Evolutionary conservation across 495 filamentous ascomycete genomes (phyloP).

Genomic region (Chaetomium cochliodes): DNA sequence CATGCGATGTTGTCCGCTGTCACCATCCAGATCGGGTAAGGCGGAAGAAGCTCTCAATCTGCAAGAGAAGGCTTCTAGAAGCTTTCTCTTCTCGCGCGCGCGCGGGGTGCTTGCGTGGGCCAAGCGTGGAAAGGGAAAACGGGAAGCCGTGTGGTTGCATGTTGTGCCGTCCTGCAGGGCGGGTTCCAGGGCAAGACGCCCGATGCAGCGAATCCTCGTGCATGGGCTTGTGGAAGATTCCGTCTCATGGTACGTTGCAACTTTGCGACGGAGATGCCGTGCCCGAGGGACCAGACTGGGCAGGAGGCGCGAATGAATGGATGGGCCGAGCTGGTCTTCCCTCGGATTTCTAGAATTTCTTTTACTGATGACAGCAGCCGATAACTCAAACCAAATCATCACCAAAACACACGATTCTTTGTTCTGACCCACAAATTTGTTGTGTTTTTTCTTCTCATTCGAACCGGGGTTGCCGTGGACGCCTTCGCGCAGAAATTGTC

Average conservation of each 20-base stretch:
- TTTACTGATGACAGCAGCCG: background rate
- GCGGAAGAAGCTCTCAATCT: conserved; percentile 11
- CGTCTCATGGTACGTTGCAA: conserved; percentile 3
- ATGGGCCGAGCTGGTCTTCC: background rate
- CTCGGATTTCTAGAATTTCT: background rate
- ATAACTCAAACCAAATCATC: no score
- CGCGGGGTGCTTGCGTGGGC: conserved; percentile 8
- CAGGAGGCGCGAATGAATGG: background rate
- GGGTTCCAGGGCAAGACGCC: background rate
- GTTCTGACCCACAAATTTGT: background rate
- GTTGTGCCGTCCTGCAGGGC: conserved; percentile 12
- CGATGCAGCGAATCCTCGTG: background rate
- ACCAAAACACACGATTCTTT: background rate
- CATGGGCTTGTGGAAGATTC: conserved; percentile 5
- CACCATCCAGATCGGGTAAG: conserved; percentile 16
- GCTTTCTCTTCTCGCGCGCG: conserved; percentile 3
- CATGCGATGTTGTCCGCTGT: background rate
- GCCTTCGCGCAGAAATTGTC: background rate
- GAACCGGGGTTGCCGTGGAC: background rate
- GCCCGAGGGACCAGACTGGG: conserved; percentile 9
- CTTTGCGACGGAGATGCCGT: conserved; percentile 15
- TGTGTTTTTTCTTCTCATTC: background rate
- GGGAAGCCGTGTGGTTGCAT: conserved; percentile 6
- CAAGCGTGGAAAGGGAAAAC: background rate
- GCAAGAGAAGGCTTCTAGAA: conserved; percentile 19